These are phyloP conservation scores for Vigna hirtella DNA, from an alignment of 306 rosid genomes.

Conservation along the genomic window DNA sequence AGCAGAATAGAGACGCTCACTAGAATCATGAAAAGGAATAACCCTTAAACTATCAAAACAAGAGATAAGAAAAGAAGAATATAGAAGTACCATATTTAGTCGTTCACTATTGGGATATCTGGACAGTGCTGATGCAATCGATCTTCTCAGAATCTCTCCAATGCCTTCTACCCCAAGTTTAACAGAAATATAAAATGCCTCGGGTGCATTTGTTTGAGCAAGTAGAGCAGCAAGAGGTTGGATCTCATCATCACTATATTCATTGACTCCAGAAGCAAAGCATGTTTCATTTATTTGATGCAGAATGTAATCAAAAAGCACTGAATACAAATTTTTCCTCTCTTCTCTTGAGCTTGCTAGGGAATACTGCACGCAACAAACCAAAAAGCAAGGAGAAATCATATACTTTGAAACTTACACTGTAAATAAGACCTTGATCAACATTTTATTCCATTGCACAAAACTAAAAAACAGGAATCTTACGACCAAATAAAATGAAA, in stretches of 20 bases:
- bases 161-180: constrained; percentile 96
- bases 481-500: constrained; percentile 6
- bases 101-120: constrained; percentile 87
- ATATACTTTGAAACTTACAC: constrained; percentile 33
- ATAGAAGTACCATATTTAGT: constrained; percentile 70
- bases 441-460: constrained; percentile 9
- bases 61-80: constrained; percentile 32
- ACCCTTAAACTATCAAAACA: constrained; percentile 32
- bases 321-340: constrained; percentile 82
- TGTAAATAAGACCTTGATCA: constrained; percentile 17
- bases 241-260: constrained; percentile 87
- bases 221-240: constrained; percentile 90
- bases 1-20: background rate
- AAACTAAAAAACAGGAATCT: constrained; percentile 17
- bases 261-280: constrained; percentile 70
- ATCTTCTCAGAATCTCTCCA: constrained; percentile 90
- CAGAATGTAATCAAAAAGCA: constrained; percentile 91
- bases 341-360: constrained; percentile 89
- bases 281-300: constrained; percentile 86
- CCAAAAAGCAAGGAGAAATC: constrained; percentile 22
- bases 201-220: constrained; percentile 87
- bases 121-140: constrained; percentile 75
- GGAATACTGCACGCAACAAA: constrained; percentile 76
- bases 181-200: constrained; percentile 89
- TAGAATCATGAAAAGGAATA: constrained; percentile 24